phyloP scores from a whole-genome alignment of 768 basidiomycete species.

The Pholiota molesta region DNA sequence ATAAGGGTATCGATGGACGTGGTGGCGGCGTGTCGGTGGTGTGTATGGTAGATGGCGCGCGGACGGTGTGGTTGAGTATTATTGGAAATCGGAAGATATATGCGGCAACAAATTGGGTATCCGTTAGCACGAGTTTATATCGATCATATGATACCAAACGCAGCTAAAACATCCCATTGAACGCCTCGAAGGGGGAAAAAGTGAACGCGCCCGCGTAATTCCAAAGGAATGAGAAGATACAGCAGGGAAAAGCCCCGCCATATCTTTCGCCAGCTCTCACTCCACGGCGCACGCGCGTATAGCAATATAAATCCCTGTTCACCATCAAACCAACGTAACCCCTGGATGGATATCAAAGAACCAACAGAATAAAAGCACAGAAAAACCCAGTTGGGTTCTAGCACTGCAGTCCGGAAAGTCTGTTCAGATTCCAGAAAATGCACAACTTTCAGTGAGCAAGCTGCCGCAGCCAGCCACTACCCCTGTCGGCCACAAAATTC shows the following conservation, averaged over 20 bases:
- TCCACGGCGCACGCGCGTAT: not conserved
- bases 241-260: not conserved
- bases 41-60: not conserved
- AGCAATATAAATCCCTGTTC: not conserved
- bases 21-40: not conserved
- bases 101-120: constrained; percentile 5
- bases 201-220: not conserved
- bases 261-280: not conserved
- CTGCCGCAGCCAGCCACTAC: not conserved
- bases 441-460: not conserved
- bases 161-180: not conserved
- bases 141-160: constrained; percentile 1
- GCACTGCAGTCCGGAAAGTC: not conserved
- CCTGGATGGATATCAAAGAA: not conserved
- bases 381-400: not conserved
- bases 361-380: not conserved
- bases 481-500: not conserved
- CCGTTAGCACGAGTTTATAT: constrained; percentile 7
- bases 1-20: not conserved
- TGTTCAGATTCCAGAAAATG: not conserved
- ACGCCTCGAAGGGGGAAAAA: not conserved
- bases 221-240: not conserved
- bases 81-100: constrained; percentile 11
- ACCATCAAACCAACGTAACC: not conserved
- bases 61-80: not conserved